Conservation (phyloP, 345 rosid species). For the Eutrema heterophyllum region DNA sequence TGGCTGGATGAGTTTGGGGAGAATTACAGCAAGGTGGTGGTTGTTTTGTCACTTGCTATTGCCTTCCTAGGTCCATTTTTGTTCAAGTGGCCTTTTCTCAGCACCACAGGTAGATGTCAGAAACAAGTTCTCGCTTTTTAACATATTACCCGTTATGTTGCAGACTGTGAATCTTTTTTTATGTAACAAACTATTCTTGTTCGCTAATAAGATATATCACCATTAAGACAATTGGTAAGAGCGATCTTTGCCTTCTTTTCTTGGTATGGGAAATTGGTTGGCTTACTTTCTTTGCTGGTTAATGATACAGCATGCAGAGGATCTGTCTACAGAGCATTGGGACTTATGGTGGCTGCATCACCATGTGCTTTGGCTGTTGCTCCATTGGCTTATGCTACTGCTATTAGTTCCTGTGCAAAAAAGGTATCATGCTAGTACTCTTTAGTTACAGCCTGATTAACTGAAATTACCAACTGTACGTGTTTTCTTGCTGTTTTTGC, state of each 20-base stretch:
- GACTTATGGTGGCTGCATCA: constrained; percentile 97
- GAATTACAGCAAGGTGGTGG: constrained; percentile 84
- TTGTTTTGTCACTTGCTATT: constrained; percentile 66
- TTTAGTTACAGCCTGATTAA: neutral
- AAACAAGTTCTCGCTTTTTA: neutral
- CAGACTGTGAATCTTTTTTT: neutral
- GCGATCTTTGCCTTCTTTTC: neutral
- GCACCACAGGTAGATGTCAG: constrained; percentile 71
- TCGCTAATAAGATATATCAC: neutral
- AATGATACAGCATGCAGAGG: constrained; percentile 76
- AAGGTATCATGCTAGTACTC: constrained; percentile 47
- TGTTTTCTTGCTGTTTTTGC: neutral
- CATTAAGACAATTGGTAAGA: neutral
- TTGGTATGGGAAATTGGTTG: neutral
- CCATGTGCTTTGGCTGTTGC: constrained; percentile 99
- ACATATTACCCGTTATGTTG: neutral
- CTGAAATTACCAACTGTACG: neutral
- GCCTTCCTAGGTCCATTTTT: constrained; percentile 83
- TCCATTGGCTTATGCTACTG: constrained; percentile 96
- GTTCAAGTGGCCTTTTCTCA: constrained; percentile 89
- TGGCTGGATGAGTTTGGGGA: constrained; percentile 99
- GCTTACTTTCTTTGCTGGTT: constrained; percentile 5
- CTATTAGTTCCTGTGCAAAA: constrained; percentile 91
- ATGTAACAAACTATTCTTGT: constrained; percentile 5
- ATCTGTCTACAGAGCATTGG: constrained; percentile 87